Percentiles rank a stretch among this genome's conserved stretches.
These are phyloP conservation scores for Neopestalotiopsis rosae DNA, from an alignment of 2,329 filamentous ascomycete species.

Conservation along the genomic window DNA sequence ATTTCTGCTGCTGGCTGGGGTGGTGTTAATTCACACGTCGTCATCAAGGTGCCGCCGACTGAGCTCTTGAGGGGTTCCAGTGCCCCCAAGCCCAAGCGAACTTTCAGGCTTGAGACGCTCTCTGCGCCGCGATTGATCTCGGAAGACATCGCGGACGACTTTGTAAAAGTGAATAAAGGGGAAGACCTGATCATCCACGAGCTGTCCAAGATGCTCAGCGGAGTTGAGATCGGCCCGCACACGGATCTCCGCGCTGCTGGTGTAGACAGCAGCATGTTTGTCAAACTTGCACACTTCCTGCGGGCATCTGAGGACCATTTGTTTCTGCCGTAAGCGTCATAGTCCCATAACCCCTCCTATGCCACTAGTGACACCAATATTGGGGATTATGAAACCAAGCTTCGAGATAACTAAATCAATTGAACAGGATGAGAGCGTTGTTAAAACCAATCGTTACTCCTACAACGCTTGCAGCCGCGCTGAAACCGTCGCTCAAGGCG, in stretches of 20 bases:
- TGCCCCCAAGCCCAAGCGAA: not conserved
- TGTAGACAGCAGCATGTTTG: not conserved
- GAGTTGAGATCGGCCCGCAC: not conserved
- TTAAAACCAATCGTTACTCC: not conserved
- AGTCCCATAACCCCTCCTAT: not conserved
- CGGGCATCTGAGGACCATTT: not conserved
- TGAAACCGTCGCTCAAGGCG: not conserved
- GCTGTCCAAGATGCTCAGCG: not conserved
- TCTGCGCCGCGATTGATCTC: not conserved
- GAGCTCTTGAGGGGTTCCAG: not conserved
- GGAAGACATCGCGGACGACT: not conserved
- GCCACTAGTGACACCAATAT: not conserved
- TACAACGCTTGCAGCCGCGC: not conserved
- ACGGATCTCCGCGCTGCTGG: not conserved
- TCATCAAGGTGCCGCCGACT: not conserved
- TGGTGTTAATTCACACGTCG: not conserved
- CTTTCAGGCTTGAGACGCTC: not conserved
- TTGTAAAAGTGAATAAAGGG: not conserved
- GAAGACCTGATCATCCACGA: not conserved
- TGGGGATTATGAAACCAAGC: not conserved
- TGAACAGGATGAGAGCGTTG: not conserved
- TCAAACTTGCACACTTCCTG: not conserved
- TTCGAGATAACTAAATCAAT: not conserved
- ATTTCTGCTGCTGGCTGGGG: not conserved
- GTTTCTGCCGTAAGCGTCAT: not conserved